Percentiles rank a stretch among this genome's conserved stretches.
phyloP scores from a whole-genome alignment of 148 eudicot genomes.

The Fagopyrum esculentum region DNA sequence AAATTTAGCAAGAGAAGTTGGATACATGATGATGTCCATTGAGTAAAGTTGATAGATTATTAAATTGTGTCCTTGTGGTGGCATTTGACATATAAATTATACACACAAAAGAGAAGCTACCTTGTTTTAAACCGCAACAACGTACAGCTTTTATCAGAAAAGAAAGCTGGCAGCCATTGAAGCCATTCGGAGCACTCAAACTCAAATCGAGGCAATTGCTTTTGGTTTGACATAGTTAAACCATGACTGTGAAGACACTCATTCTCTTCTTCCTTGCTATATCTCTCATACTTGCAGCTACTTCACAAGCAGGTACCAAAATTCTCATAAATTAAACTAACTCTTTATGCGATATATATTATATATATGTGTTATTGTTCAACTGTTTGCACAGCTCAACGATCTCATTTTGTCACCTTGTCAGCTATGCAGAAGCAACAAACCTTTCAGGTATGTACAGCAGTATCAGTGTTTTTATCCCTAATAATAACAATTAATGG shows the following conservation, averaged over 20 bases:
- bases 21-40: no score
- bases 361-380: neutral
- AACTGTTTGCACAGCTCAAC: constrained; percentile 31
- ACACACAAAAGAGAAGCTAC: no score
- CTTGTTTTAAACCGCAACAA: no score
- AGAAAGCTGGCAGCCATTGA: neutral
- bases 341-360: no score
- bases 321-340: no score
- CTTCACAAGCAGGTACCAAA: constrained; percentile 44
- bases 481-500: no score
- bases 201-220: neutral
- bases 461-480: no score
- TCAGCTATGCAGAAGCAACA: constrained; percentile 17
- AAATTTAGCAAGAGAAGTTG: no score
- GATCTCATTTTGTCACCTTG: constrained; percentile 19
- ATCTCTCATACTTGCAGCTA: neutral
- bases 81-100: no score
- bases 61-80: no score
- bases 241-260: neutral
- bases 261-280: constrained; percentile 1
- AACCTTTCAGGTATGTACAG: neutral
- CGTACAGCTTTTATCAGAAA: no score
- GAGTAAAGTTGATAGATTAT: no score
- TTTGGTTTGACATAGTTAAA: neutral
- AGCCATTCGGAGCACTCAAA: neutral